A percentile compares a stretch with the other conserved stretches of the same genome.
Evolutionary conservation across 305 asterid genomes (phyloP).

Genomic region (Fraxinus paxiana): DNA sequence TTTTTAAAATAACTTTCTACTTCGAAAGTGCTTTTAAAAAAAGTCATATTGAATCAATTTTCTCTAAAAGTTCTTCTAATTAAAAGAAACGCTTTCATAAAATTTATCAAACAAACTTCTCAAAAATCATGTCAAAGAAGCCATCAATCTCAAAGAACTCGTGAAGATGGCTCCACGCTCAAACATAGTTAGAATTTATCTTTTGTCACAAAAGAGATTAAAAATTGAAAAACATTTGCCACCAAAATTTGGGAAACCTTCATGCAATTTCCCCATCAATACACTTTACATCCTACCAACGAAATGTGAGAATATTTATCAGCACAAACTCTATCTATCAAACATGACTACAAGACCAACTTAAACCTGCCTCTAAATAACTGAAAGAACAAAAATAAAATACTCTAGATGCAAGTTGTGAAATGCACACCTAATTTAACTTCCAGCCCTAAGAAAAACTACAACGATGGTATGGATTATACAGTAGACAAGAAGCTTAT

Average conservation of each 20-base stretch:
- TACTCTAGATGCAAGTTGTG: neutral
- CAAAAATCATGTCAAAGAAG: neutral
- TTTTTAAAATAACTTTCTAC: too few species aligned
- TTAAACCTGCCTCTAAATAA: conserved; percentile 14
- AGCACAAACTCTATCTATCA: conserved; percentile 22
- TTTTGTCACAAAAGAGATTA: neutral
- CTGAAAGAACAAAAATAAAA: conserved; percentile 5
- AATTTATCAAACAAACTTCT: neutral
- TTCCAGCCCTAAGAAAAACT: conserved; percentile 26
- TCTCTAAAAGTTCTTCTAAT: neutral
- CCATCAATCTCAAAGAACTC: neutral
- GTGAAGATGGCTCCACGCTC: neutral
- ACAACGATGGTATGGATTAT: conserved; percentile 10
- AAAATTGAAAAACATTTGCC: neutral
- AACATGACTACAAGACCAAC: conserved; percentile 12
- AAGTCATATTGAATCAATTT: neutral
- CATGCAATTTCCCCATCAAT: conserved; percentile 1
- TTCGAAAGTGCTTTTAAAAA: too few species aligned
- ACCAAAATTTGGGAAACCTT: conserved; percentile 3
- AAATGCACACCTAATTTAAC: conserved; percentile 25
- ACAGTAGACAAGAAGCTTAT: conserved; percentile 16
- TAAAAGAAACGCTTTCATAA: too few species aligned
- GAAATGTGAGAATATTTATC: neutral
- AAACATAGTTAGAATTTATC: neutral
- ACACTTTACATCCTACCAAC: neutral